phyloP scores from a whole-genome alignment of 257 asterid genomes.

The Echites panduratus region DNA sequence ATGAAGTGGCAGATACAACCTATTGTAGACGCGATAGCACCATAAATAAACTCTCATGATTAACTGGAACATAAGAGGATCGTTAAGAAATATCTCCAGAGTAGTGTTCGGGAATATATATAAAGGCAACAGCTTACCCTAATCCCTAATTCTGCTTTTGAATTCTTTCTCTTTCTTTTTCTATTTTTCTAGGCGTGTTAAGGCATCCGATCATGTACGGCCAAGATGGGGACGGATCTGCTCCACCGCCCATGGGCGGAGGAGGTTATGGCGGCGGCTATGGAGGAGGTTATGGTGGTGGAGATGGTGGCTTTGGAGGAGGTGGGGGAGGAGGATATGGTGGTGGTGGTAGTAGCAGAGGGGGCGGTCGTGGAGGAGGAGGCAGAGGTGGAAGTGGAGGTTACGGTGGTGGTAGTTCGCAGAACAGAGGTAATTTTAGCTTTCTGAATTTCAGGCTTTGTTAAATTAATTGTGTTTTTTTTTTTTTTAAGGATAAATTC shows the following conservation, averaged over 20 bases:
- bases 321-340: conserved; percentile 5
- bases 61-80: neutral
- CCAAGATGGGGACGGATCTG: conserved; percentile 77
- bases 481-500: neutral
- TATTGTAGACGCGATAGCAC: conserved; percentile 4
- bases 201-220: conserved; percentile 40
- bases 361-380: neutral
- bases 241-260: conserved; percentile 51
- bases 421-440: conserved; percentile 38
- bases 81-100: neutral
- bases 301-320: conserved; percentile 9
- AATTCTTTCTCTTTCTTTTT: neutral
- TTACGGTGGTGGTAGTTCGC: conserved; percentile 51
- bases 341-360: conserved; percentile 3
- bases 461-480: neutral
- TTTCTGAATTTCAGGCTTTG: neutral
- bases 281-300: neutral
- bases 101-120: neutral
- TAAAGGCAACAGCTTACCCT: conserved; percentile 11
- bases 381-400: conserved; percentile 25
- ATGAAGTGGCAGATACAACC: neutral
- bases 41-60: neutral
- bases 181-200: neutral
- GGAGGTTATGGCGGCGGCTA: conserved; percentile 21
- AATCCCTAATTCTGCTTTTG: neutral